Conservation (phyloP, 768 basidiomycete species). For the Mycena vulgaris region DNA sequence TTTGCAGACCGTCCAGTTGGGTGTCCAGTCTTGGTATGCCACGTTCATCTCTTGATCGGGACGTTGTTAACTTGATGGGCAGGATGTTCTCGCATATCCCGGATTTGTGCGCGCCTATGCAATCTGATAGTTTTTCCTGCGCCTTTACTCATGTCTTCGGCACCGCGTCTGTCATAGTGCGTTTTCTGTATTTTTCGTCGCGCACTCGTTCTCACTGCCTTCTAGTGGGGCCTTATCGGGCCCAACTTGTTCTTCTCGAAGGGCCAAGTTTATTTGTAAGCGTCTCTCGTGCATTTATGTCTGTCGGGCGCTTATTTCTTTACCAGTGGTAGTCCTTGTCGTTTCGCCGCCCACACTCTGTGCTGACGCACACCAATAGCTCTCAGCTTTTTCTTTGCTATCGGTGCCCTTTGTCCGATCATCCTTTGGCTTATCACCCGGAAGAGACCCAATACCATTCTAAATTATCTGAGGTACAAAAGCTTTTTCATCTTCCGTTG, state of each 20-base stretch:
- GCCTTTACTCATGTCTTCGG: conserved; percentile 66
- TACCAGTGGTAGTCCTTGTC: neutral
- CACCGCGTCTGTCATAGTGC: conserved; percentile 72
- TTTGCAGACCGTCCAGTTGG: conserved; percentile 69
- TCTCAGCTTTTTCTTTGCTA: conserved; percentile 79
- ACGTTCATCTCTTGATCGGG: conserved; percentile 8
- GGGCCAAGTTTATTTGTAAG: conserved; percentile 74
- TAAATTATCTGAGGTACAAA: conserved; percentile 78
- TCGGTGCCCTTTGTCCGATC: conserved; percentile 78
- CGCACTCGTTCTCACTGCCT: neutral
- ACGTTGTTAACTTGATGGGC: conserved; percentile 6
- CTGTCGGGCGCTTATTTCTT: neutral
- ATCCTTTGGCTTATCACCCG: conserved; percentile 74
- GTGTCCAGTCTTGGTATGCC: conserved; percentile 72
- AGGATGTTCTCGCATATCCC: conserved; percentile 76
- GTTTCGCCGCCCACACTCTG: neutral
- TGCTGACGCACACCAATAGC: conserved; percentile 48
- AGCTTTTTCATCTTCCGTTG: neutral
- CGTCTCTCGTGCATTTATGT: conserved; percentile 15
- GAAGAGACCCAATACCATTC: conserved; percentile 72
- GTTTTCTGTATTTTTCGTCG: conserved; percentile 38
- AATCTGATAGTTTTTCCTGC: conserved; percentile 68
- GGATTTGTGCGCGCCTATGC: conserved; percentile 64
- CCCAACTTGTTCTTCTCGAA: conserved; percentile 70
- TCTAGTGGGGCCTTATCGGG: conserved; percentile 77